Base-by-base conservation (phyloP, 345 rosid species). In the Balakata baccata region DNA sequence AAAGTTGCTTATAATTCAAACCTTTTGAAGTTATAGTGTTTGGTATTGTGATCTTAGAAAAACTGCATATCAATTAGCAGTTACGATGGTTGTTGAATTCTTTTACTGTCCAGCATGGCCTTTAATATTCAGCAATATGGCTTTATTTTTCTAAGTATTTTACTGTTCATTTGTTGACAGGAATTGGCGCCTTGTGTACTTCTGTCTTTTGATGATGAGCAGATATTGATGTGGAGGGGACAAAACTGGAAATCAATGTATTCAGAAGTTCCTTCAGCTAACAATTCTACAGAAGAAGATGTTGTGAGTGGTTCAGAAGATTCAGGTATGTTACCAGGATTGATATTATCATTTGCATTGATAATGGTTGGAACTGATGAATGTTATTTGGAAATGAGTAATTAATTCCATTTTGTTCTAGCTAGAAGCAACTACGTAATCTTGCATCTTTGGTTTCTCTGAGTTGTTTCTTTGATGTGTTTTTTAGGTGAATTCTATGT, bases 221-320 rank as follows among this genome's bases (percentile, higher is more conserved):
- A 91, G 73, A 87, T 94, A 79, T 74, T 94, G 85, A 84, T 90
- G 86, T 94, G 97, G 97, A 87, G 98, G 81, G 98, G 97, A 74
- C 82, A 56, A 57, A 85, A 90, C 12, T 94, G 97, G 97, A 90
- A 87, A 79, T 82, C 96, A 7, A 86, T 78, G 86, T 92, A 88
- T 76, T 72, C 82, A 58, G 77, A 78, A 71, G 64, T 60, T 63
- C 82, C 86, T 49, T 76, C 84, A 71, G 57, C 64, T 49, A 71
- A 81, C 71, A n/a, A 56, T 75, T 82, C 86, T 56, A 66, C 76
- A 59, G 76, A 72, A 66, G 71, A 76, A 64, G 73, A 61, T 70
- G 66, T 29, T 72, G 76, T 75, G 11, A 68, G 80, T 20, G 72
- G 75, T 47, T 70, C 41, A 29, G 78, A 74, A 72, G 76, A 70